A percentile compares a stretch with the other conserved stretches of the same genome.
These are phyloP conservation scores for Biscogniauxia marginata DNA, from an alignment of 2,329 filamentous ascomycete species.

Conservation along the genomic window DNA sequence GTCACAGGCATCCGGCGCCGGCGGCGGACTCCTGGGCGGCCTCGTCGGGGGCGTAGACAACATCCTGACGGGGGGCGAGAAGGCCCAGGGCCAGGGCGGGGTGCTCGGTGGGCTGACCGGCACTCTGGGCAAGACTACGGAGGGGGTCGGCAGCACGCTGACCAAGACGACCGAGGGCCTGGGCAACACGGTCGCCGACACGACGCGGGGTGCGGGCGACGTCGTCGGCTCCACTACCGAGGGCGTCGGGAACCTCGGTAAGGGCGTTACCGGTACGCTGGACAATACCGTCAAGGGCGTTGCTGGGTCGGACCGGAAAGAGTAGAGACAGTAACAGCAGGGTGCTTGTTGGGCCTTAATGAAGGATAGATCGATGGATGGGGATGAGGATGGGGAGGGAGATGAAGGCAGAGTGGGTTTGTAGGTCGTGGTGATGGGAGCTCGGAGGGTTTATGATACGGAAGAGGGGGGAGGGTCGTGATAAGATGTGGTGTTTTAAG, in stretches of 20 bases:
- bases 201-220: slow-evolving; percentile 24
- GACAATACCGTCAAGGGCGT: slow-evolving; percentile 27
- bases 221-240: slow-evolving; percentile 30
- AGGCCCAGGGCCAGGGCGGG: slow-evolving; percentile 38
- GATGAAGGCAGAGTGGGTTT: background rate
- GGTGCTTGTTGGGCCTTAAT: background rate
- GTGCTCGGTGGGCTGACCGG: slow-evolving; percentile 33
- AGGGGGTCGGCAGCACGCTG: slow-evolving; percentile 26
- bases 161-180: slow-evolving; percentile 31
- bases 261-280: slow-evolving; percentile 24
- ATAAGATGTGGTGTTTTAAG: too few species aligned
- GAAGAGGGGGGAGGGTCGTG: too few species aligned
- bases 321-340: slow-evolving; percentile 3
- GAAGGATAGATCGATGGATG: background rate
- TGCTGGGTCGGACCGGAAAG: slow-evolving; percentile 14
- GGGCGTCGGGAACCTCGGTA: slow-evolving; percentile 33
- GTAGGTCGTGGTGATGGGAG: background rate
- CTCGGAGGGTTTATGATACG: too few species aligned
- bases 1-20: too few species aligned
- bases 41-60: slow-evolving; percentile 36
- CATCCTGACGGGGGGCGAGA: slow-evolving; percentile 38
- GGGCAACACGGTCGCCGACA: slow-evolving; percentile 21
- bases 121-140: slow-evolving; percentile 35
- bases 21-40: slow-evolving; percentile 34
- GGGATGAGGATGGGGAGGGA: background rate